Conservation (phyloP, 306 rosid species). For the Trifolium repens region DNA sequence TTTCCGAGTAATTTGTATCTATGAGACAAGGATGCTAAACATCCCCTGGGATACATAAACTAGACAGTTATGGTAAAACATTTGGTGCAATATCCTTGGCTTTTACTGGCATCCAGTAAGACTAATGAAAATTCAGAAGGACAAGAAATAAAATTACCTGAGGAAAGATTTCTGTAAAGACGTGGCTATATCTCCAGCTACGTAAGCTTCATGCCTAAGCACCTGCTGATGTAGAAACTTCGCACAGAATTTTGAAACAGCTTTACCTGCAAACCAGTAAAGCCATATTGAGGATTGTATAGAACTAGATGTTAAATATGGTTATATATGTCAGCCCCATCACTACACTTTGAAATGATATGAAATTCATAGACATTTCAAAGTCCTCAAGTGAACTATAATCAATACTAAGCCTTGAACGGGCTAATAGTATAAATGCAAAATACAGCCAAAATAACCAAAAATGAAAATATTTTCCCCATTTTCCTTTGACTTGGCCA, state of each 20-base stretch:
- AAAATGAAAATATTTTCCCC: neutral
- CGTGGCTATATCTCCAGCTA: conserved; percentile 78
- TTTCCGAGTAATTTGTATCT: conserved; percentile 27
- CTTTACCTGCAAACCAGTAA: conserved; percentile 74
- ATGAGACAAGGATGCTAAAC: conserved; percentile 29
- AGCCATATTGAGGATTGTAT: conserved; percentile 33
- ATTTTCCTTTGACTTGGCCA: conserved; percentile 1
- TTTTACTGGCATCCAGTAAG: conserved; percentile 36
- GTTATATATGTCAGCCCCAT: conserved; percentile 26
- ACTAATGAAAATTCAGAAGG: conserved; percentile 30
- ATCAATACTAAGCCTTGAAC: conserved; percentile 27
- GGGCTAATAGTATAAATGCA: conserved; percentile 17
- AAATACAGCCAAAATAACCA: neutral
- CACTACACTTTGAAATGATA: conserved; percentile 10
- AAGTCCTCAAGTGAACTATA: conserved; percentile 15
- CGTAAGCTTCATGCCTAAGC: conserved; percentile 72
- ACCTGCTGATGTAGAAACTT: conserved; percentile 88
- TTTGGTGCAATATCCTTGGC: conserved; percentile 31
- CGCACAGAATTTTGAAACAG: conserved; percentile 92
- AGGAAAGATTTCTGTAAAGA: conserved; percentile 77
- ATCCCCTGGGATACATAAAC: conserved; percentile 26
- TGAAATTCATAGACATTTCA: conserved; percentile 12
- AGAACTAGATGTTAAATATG: conserved; percentile 29
- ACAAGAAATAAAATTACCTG: conserved; percentile 58
- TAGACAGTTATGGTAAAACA: conserved; percentile 31